phyloP scores from a whole-genome alignment of 768 basidiomycete genomes.

The Leucocoprinus sp. region DNA sequence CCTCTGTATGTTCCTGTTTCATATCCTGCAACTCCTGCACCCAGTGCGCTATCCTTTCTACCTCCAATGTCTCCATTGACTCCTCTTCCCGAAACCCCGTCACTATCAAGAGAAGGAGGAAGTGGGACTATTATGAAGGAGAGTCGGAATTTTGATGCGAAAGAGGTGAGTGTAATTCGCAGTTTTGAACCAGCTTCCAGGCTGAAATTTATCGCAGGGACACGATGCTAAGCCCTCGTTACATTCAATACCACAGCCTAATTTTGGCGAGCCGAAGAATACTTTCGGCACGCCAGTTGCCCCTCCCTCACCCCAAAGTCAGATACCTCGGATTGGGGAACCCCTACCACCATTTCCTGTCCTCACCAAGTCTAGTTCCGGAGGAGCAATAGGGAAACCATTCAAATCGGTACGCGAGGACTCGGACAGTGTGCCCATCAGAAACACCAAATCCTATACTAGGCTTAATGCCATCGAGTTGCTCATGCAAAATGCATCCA shows the following conservation, averaged over 20 bases:
- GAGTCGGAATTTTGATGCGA: constrained; percentile 18
- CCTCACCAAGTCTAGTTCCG: constrained; percentile 14
- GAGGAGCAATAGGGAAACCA: background rate
- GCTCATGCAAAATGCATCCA: constrained; percentile 9
- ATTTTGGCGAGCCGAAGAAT: constrained; percentile 8
- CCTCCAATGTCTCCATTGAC: constrained; percentile 31
- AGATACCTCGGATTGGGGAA: constrained; percentile 26
- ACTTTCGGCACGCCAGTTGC: constrained; percentile 11
- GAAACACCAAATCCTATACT: no score
- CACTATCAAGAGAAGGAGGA: constrained; percentile 17
- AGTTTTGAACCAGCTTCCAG: no score
- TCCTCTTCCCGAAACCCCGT: constrained; percentile 43
- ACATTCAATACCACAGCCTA: constrained; percentile 11
- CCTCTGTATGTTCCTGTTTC: constrained; percentile 9
- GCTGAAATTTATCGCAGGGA: background rate
- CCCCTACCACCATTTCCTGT: constrained; percentile 6
- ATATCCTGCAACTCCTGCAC: constrained; percentile 1
- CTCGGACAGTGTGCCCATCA: background rate
- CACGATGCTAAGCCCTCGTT: background rate
- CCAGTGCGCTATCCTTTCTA: background rate
- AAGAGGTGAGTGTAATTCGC: constrained; percentile 17
- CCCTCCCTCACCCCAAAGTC: constrained; percentile 11
- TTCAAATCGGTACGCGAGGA: constrained; percentile 3
- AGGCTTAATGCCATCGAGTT: no score
- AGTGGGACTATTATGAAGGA: constrained; percentile 16